Base-by-base conservation (phyloP, 1,139 yeast genomes). In the Kurtzmaniella quercitrusa region DNA sequence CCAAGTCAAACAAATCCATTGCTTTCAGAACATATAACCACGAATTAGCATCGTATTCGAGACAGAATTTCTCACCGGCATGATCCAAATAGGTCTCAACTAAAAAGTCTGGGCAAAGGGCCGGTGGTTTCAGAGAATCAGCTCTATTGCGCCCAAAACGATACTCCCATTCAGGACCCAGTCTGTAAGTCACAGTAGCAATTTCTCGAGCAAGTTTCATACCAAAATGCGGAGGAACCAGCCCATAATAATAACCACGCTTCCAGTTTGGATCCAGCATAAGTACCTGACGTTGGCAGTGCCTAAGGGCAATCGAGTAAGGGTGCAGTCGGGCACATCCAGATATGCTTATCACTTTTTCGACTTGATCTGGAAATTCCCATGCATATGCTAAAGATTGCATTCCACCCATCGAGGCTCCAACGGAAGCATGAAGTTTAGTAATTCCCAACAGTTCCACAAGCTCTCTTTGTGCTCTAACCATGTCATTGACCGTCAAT, bases 401-500 rank as follows among this genome's bases (percentile, higher is more conserved):
- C 96, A 89, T 88, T 16, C 97, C 98, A 22, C 98, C 98, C 95
- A 89, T 88, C 0, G 96, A 88, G 1, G 96, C 85, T 5, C 98
- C 98, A 3, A 91, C 80, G 1, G 89, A 78, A 1, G 96, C 96
- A 59, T 80, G 79, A 21, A 89, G 65, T 57, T 78, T 82, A 2
- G 56, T 44, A 21, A 85, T 85, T 0, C 82, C 81, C 48, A 88
- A 78, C 38, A 81, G 76, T 23, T 63, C 65, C 16, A 89, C 68
- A 36, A 89, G 66, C 42, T 85, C 72, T 49, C 88, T 74, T 65
- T 89, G 98, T 0, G 95, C 96, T 40, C 96, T 69, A 1, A 87
- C 87, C 95, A 89, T 89, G 58, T 89, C 98, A 54, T 84, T 85
- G 19, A 91, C 78, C 0, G 96, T 84, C 12, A 89, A 55, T 33